phyloP scores from a whole-genome alignment of 345 rosid genomes.

The Populus ilicifolia region DNA sequence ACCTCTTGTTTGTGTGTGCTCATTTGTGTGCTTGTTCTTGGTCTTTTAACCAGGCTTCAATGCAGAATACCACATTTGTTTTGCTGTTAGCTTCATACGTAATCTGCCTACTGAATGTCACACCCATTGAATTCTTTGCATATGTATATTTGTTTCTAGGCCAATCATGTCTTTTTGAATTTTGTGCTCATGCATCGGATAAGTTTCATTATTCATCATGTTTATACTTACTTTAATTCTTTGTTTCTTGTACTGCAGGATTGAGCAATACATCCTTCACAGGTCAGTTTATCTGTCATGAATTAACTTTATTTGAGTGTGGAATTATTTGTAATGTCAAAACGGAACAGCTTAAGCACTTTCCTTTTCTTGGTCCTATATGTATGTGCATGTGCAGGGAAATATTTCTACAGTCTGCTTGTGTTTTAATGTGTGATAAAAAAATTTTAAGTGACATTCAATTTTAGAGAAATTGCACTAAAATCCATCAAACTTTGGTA shows the following conservation, averaged over 20 bases:
- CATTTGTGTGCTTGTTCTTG: not conserved
- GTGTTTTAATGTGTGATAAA: not conserved
- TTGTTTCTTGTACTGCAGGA: conserved; percentile 39
- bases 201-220: not conserved
- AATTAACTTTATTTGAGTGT: not conserved
- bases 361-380: not conserved
- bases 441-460: not conserved
- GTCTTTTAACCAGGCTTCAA: not conserved
- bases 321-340: not conserved
- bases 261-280: conserved; percentile 58
- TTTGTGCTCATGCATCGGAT: not conserved
- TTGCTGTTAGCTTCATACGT: not conserved
- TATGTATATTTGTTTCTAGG: not conserved
- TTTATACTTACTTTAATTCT: conserved; percentile 4
- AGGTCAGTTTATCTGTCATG: conserved; percentile 42
- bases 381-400: not conserved
- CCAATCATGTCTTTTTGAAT: not conserved
- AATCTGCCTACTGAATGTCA: not conserved
- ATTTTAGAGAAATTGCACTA: not conserved
- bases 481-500: not conserved
- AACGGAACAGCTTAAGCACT: not conserved
- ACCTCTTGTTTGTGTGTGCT: not conserved
- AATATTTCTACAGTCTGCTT: not conserved
- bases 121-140: no score
- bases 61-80: not conserved